A percentile compares a stretch with the other conserved stretches of the same genome.
phyloP scores from a whole-genome alignment of 2,329 filamentous ascomycete genomes.

The Penicillium sumatraense region DNA sequence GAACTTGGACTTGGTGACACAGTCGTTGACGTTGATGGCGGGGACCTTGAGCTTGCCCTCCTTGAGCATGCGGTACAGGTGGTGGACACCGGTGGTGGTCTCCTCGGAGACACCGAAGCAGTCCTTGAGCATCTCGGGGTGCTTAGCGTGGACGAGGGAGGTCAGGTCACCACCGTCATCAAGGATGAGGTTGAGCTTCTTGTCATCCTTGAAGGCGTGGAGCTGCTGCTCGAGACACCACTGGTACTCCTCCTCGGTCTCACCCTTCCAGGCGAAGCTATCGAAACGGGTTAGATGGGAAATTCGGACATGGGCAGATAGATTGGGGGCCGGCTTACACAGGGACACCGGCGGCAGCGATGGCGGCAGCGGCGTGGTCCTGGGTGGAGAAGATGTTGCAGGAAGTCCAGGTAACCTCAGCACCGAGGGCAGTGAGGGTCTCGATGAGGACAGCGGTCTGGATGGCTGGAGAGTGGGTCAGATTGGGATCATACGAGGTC shows the following conservation, averaged over 20 bases:
- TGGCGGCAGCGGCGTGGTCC: constrained; percentile 96
- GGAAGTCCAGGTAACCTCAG: constrained; percentile 97
- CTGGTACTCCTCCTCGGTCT: constrained; percentile 99
- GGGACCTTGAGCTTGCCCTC: constrained; percentile 86
- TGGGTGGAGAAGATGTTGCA: constrained; percentile 99
- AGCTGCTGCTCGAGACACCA: constrained; percentile 99
- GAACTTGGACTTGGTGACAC: constrained; percentile 99
- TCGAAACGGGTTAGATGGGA: constrained; percentile 7
- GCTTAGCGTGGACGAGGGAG: constrained; percentile 94
- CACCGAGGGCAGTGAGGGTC: constrained; percentile 91
- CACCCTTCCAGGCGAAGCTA: constrained; percentile 76
- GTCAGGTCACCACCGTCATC: constrained; percentile 98
- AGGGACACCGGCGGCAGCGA: constrained; percentile 89
- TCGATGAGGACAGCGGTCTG: constrained; percentile 99
- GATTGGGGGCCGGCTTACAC: constrained; percentile 60
- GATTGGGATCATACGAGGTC: constrained; percentile 6
- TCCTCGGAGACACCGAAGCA: constrained; percentile 99
- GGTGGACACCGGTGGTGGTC: constrained; percentile 99
- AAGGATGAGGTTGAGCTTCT: constrained; percentile 97
- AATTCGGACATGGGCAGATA: too few species aligned
- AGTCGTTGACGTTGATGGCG: constrained; percentile 99
- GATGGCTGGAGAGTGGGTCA: constrained; percentile 65
- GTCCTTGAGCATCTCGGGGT: constrained; percentile 96
- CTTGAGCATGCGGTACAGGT: constrained; percentile 98
- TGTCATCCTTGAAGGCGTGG: constrained; percentile 88